Conservation (phyloP, 805 yeast genomes). For the Saccharomycopsis capsularis region DNA sequence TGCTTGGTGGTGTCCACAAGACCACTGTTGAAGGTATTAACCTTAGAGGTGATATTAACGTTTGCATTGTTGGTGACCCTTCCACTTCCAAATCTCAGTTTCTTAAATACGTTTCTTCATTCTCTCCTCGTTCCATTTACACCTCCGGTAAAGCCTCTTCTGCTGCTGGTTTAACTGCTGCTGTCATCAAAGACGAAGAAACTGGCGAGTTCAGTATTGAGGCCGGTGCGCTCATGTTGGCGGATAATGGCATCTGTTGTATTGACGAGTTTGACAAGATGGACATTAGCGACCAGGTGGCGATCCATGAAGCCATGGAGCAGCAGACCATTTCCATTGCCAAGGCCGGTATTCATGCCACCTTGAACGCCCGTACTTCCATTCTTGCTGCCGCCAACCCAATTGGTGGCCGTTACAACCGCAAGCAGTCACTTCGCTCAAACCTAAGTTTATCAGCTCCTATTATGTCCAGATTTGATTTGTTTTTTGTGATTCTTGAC, state of each 20-base stretch:
- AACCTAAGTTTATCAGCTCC: constrained; percentile 96
- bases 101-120: constrained; percentile 83
- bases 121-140: constrained; percentile 90
- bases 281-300: constrained; percentile 94
- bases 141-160: constrained; percentile 98
- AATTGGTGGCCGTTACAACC: constrained; percentile 91
- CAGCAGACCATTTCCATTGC: constrained; percentile 98
- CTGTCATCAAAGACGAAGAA: constrained; percentile 95
- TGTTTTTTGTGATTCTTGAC: constrained; percentile 89
- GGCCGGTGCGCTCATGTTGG: constrained; percentile 97
- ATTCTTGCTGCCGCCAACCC: constrained; percentile 99
- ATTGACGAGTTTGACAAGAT: constrained; percentile 98
- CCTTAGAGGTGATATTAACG: constrained; percentile 92
- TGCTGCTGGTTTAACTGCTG: constrained; percentile 98
- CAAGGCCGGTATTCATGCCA: constrained; percentile 97
- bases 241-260: constrained; percentile 97
- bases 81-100: constrained; percentile 96
- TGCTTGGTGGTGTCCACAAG: constrained; percentile 94
- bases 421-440: constrained; percentile 74
- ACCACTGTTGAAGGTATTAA: constrained; percentile 89
- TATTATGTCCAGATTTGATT: constrained; percentile 95
- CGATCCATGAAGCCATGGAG: constrained; percentile 99
- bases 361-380: constrained; percentile 92
- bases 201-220: constrained; percentile 95
- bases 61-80: constrained; percentile 96